Evolutionary conservation across 2,329 filamentous ascomycete species (phyloP), one percentile per base, ranked within the genome.

Genomic region (Ramichloridium luteum): DNA sequence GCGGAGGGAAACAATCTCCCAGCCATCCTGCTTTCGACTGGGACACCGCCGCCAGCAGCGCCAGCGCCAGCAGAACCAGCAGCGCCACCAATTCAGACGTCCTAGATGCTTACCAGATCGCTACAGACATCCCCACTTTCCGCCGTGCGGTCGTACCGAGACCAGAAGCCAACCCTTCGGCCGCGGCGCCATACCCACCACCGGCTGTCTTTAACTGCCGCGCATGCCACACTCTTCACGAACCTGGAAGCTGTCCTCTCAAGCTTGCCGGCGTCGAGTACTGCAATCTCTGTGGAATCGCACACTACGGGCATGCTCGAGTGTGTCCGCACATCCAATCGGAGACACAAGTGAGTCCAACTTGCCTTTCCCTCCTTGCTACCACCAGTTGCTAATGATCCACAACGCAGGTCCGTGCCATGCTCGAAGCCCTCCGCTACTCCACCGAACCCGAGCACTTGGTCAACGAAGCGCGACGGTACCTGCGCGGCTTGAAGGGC

Each of bases 281-380:
- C 43, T 82, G 77, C 51, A 67, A 67, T 5, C 61, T 80, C 5
- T 80, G 77, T 39, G 74, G 74, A 11, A 62, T 72, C 13, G 69
- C 71, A 2, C 74, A 79, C 47, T 71, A 62, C 39, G 74, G 73
- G 3, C 49, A 61, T 32, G 54, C 56, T 2, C 62, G 69, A 17
- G 65, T 63, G 6, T 82, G 77, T 46, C 70, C 74, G 10, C 70
- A 76, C 47, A 62, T 82, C 31, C 61, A 60, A 32, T 72, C 72
- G 3, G 70, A 80, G 39, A 68, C 65, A 3, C 54, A 54, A 40
- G 50, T 51, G 46, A 13, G 38, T 35, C 23, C 27, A 20, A 4
- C 27, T 13, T 11, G 6, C 18, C 9, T 17, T 13, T 16, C 26
- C 10, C 1, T n/a, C 5, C 13, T 2, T 11, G 10, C 4, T 10